Conservation (phyloP, 75 land plant species). For the Chamaecyparis obtusa region DNA sequence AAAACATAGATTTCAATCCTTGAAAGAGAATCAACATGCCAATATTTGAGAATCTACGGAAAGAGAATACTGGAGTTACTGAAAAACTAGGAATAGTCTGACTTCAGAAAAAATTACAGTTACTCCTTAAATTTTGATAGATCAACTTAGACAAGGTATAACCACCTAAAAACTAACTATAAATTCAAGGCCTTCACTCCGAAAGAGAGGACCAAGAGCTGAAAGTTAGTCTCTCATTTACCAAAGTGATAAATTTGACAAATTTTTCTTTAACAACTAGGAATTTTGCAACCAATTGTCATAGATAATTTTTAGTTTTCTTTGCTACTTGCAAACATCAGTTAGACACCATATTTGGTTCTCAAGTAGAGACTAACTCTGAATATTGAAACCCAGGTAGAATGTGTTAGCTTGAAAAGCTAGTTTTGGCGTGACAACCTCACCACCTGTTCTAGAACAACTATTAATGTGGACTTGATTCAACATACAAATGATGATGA, state of each 20-base stretch:
- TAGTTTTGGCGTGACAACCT: too few species aligned
- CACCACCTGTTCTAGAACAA: too few species aligned
- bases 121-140: not conserved
- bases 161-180: not conserved
- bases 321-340: too few species aligned
- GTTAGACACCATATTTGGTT: too few species aligned
- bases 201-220: not conserved
- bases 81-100: not conserved
- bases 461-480: too few species aligned
- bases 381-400: too few species aligned
- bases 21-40: not conserved
- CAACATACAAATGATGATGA: too few species aligned
- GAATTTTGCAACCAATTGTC: not conserved
- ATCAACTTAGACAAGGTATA: not conserved
- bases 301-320: not conserved
- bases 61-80: not conserved
- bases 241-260: not conserved
- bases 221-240: not conserved
- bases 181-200: not conserved
- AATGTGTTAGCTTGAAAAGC: too few species aligned
- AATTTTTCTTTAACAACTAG: not conserved
- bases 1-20: too few species aligned
- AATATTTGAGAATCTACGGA: not conserved
- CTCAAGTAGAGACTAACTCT: too few species aligned
- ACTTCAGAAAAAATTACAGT: not conserved